Conservation (phyloP, 805 yeast genomes). For the Pichia deserticola region DNA sequence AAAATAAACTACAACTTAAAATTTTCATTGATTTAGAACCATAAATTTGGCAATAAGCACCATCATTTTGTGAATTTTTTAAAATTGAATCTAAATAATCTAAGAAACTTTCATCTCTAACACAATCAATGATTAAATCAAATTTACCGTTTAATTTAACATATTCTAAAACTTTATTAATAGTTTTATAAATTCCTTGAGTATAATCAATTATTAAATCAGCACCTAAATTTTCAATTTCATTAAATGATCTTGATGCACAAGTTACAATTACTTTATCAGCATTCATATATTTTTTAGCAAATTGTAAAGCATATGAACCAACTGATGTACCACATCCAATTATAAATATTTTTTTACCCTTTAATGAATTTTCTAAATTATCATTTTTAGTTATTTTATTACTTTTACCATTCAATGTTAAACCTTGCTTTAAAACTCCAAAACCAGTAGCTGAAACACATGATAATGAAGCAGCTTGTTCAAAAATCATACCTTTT, state of each 20-base stretch:
- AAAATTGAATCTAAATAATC: conserved; percentile 31
- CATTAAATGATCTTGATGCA: conserved; percentile 31
- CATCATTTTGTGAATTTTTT: conserved; percentile 36
- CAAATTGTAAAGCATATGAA: conserved; percentile 45
- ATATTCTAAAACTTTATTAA: conserved; percentile 28
- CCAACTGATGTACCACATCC: conserved; percentile 79
- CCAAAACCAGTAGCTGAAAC: conserved; percentile 55
- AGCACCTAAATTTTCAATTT: conserved; percentile 40
- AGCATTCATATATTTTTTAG: conserved; percentile 41
- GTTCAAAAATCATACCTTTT: conserved; percentile 35
- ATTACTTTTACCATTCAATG: too few species aligned
- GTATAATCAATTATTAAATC: conserved; percentile 52
- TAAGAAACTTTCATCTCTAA: conserved; percentile 45
- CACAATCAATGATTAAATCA: conserved; percentile 58
- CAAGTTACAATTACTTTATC: conserved; percentile 45
- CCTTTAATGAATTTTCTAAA: conserved; percentile 16
- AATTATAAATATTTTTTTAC: conserved; percentile 47
- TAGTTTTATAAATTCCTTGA: conserved; percentile 30
- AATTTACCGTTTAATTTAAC: conserved; percentile 37
- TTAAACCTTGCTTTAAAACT: conserved; percentile 5
- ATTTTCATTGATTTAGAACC: conserved; percentile 46
- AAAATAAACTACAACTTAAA: background rate
- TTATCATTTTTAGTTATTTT: background rate
- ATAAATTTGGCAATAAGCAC: conserved; percentile 44
- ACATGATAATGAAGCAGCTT: conserved; percentile 63